Evolutionary conservation across 2,329 filamentous ascomycete species (phyloP).

Genomic region (Alternaria arborescens): DNA sequence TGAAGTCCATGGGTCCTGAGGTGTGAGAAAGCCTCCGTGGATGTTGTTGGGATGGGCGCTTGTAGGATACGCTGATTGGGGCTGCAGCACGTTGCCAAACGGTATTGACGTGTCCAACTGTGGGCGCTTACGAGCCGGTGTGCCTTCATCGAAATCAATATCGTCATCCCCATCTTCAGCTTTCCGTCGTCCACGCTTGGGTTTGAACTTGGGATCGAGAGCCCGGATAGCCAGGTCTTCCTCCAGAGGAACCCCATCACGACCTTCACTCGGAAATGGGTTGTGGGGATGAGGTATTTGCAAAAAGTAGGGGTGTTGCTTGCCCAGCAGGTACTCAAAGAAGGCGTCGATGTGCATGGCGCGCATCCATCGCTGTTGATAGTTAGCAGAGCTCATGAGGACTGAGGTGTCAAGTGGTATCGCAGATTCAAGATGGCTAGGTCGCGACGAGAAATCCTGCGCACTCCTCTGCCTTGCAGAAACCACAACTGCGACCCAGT

Average conservation of each 20-base stretch:
- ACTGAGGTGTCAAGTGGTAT: neutral
- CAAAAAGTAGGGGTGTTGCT: conserved; percentile 80
- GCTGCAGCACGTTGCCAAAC: conserved; percentile 48
- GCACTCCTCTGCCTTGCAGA: conserved; percentile 5
- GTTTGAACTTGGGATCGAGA: conserved; percentile 76
- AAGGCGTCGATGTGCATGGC: conserved; percentile 96
- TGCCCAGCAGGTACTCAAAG: conserved; percentile 86
- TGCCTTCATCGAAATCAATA: conserved; percentile 58
- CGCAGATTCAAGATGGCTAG: neutral
- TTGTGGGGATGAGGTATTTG: conserved; percentile 73
- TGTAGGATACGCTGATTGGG: conserved; percentile 60
- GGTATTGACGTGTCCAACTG: conserved; percentile 65
- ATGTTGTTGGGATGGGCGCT: conserved; percentile 66
- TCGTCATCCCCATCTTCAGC: conserved; percentile 66
- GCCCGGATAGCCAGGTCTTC: conserved; percentile 89
- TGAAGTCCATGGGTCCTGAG: conserved; percentile 58
- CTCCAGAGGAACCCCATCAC: conserved; percentile 84
- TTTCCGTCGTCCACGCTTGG: conserved; percentile 69
- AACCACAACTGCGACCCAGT: neutral
- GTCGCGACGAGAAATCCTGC: neutral
- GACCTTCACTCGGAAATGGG: conserved; percentile 69
- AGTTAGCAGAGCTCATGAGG: conserved; percentile 13
- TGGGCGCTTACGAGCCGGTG: conserved; percentile 64
- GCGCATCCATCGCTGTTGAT: conserved; percentile 84
- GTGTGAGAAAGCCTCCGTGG: conserved; percentile 52